phyloP scores from a whole-genome alignment of 2,329 filamentous ascomycete genomes.

The Ampelomyces quisqualis region DNA sequence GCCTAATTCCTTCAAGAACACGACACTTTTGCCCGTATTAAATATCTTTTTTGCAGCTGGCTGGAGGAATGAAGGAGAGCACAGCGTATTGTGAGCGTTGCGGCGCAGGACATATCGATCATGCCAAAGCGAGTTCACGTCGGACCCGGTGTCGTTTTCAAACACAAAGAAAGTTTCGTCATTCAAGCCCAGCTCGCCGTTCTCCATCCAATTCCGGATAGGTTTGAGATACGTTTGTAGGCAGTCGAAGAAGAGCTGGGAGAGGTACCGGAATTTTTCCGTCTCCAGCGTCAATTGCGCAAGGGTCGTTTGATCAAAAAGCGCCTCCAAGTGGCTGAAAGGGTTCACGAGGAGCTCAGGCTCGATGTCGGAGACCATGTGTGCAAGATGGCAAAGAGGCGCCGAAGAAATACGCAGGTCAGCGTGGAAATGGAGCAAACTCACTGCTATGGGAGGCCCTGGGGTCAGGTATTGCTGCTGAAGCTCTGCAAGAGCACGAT shows the following conservation, averaged over 20 bases:
- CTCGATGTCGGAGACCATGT: conserved; percentile 61
- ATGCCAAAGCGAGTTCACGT: conserved; percentile 71
- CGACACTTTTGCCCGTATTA: conserved; percentile 82
- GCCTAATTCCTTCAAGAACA: conserved; percentile 75
- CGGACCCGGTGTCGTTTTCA: conserved; percentile 57
- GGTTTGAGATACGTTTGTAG: conserved; percentile 80
- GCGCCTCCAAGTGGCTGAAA: conserved; percentile 74
- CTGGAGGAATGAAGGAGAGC: conserved; percentile 74
- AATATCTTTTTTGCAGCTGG: conserved; percentile 72
- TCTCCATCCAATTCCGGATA: conserved; percentile 80
- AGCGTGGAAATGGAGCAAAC: conserved; percentile 62
- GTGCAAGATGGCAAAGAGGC: conserved; percentile 61
- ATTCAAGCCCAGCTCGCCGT: conserved; percentile 65
- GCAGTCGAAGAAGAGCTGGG: conserved; percentile 73
- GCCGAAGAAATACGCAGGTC: conserved; percentile 58
- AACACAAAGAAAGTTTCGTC: conserved; percentile 77
- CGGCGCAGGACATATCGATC: conserved; percentile 68
- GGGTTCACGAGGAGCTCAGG: conserved; percentile 46
- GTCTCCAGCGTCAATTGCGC: conserved; percentile 70
- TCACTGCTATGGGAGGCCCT: conserved; percentile 60
- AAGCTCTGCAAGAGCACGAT: conserved; percentile 58
- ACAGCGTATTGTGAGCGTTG: conserved; percentile 60
- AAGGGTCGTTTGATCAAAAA: conserved; percentile 69
- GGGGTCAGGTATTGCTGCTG: conserved; percentile 63
- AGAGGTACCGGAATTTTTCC: conserved; percentile 62